Evolutionary conservation across 208 protist genomes (phyloP).

Genomic region (Acanthamoeba healyi): DNA sequence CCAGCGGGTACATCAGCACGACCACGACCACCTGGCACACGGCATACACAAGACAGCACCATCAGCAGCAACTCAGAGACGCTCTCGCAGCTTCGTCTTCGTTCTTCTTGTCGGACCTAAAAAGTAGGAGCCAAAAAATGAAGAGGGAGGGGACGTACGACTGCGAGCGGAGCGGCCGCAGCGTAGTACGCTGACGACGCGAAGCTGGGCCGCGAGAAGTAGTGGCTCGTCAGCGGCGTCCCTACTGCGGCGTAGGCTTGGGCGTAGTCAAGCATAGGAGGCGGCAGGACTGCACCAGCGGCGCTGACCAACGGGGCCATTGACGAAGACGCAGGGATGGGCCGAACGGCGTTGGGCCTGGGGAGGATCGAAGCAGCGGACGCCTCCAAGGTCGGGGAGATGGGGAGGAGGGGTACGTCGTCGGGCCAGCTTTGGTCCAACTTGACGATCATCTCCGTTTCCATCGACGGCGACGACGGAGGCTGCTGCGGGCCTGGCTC

Average conservation of each 20-base stretch:
- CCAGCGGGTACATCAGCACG: neutral
- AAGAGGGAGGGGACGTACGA: neutral
- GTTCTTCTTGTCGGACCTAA: neutral
- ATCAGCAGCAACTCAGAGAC: neutral
- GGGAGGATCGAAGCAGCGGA: too few relatives aligned
- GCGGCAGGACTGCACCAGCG: neutral
- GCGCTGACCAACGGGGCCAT: neutral
- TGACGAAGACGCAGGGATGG: neutral
- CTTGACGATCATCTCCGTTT: constrained; percentile 1
- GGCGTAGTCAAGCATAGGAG: neutral
- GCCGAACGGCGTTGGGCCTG: too few relatives aligned
- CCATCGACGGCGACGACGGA: neutral
- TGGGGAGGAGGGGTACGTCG: neutral
- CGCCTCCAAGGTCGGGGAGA: too few relatives aligned
- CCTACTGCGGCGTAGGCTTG: neutral
- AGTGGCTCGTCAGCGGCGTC: neutral
- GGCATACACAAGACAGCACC: too few relatives aligned
- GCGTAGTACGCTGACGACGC: neutral
- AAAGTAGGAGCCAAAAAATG: neutral
- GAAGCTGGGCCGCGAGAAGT: neutral
- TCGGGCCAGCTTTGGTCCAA: constrained; percentile 14
- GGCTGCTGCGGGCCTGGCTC: neutral
- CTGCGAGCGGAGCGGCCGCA: neutral
- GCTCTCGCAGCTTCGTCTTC: neutral
- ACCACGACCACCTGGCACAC: constrained; percentile 7